phyloP scores from a whole-genome alignment of 306 rosid species.

The Cicer judaicum region DNA sequence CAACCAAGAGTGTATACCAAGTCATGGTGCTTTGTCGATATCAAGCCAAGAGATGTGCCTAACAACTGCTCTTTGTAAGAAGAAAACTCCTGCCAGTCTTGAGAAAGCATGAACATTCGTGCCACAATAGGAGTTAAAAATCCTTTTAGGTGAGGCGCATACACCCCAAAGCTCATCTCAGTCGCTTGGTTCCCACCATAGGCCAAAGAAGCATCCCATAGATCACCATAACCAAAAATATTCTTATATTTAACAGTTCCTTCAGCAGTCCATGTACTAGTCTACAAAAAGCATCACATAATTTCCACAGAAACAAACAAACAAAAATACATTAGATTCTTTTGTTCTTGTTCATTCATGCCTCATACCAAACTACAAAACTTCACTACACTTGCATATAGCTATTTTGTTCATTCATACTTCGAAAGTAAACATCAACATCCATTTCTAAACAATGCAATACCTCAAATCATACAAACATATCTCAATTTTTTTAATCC shows the following conservation, averaged over 20 bases:
- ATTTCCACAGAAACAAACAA: slow-evolving; percentile 19
- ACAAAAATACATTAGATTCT: slow-evolving; percentile 19
- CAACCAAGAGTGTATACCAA: slow-evolving; percentile 84
- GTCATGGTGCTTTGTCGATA: slow-evolving; percentile 79
- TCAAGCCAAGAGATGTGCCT: slow-evolving; percentile 77
- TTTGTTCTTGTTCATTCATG: not conserved
- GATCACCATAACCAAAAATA: slow-evolving; percentile 86
- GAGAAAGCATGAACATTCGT: slow-evolving; percentile 77
- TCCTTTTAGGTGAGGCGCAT: slow-evolving; percentile 72
- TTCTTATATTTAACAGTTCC: slow-evolving; percentile 79
- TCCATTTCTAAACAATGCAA: not conserved
- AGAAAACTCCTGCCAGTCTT: slow-evolving; percentile 84
- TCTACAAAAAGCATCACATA: slow-evolving; percentile 63
- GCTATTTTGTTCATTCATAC: slow-evolving; percentile 23
- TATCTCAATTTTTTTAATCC: not conserved
- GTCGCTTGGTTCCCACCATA: slow-evolving; percentile 82
- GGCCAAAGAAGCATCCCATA: slow-evolving; percentile 93
- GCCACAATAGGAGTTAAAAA: slow-evolving; percentile 66
- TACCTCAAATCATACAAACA: slow-evolving; percentile 12
- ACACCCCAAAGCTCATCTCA: slow-evolving; percentile 78
- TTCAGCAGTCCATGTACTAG: slow-evolving; percentile 84
- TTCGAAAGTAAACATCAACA: not conserved
- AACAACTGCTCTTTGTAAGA: slow-evolving; percentile 76
- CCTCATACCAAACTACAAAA: not conserved
- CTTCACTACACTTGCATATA: not conserved